A percentile compares a stretch with the other conserved stretches of the same genome.
phyloP scores from a whole-genome alignment of 768 basidiomycete genomes.

The Chalciporus sphaerocephalus region DNA sequence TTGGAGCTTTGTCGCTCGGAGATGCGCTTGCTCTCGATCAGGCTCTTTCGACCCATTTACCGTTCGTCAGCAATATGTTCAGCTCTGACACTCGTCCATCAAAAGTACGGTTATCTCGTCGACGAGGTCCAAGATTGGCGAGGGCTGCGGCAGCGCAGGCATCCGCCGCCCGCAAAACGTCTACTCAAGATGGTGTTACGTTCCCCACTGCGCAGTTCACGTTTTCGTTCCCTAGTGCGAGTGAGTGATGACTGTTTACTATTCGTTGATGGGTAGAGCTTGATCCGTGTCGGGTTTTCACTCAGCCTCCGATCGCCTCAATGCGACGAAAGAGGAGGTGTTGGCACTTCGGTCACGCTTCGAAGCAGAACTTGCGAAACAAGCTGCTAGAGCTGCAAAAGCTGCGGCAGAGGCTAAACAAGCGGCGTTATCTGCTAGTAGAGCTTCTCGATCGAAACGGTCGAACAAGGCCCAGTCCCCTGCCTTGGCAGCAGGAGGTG shows the following conservation, averaged over 20 bases:
- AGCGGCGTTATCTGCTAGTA: slow-evolving; percentile 38
- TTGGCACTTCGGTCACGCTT: slow-evolving; percentile 60
- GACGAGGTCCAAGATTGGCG: slow-evolving; percentile 49
- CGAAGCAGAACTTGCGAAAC: slow-evolving; percentile 67
- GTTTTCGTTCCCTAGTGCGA: slow-evolving; percentile 58
- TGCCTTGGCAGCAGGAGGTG: slow-evolving; percentile 18
- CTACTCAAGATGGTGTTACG: slow-evolving; percentile 30
- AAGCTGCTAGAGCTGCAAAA: slow-evolving; percentile 54
- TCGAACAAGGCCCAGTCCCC: slow-evolving; percentile 36
- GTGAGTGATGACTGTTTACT: slow-evolving; percentile 51
- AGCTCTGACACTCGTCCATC: slow-evolving; percentile 27
- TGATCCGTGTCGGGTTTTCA: slow-evolving; percentile 26
- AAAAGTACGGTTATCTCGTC: slow-evolving; percentile 51
- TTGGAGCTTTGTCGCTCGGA: slow-evolving; percentile 61
- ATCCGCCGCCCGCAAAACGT: slow-evolving; percentile 5
- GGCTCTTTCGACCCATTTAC: slow-evolving; percentile 53
- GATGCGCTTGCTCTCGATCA: slow-evolving; percentile 75
- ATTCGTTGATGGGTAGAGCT: slow-evolving; percentile 19
- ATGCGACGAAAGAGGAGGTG: slow-evolving; percentile 67
- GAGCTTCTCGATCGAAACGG: slow-evolving; percentile 36
- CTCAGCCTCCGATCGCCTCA: slow-evolving; percentile 68
- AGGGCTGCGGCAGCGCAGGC: slow-evolving; percentile 35
- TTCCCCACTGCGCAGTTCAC: slow-evolving; percentile 55
- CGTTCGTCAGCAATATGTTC: slow-evolving; percentile 34
- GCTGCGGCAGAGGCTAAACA: slow-evolving; percentile 50